These are phyloP conservation scores for Francoa sonchifolia DNA, from an alignment of 441 rosid genomes.

Conservation along the genomic window DNA sequence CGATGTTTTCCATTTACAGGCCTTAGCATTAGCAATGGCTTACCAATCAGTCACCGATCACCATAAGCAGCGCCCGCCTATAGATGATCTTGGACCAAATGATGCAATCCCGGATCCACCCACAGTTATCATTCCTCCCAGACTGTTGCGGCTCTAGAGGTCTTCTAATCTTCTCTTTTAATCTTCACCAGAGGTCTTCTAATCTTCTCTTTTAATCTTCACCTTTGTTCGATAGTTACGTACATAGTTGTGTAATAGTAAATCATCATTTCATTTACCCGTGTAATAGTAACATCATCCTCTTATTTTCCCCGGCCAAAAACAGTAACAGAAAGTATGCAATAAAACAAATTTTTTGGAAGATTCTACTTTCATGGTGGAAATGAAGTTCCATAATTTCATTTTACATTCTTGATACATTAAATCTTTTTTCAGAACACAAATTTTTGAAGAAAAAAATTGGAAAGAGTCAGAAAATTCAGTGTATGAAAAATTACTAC, in stretches of 20 bases:
- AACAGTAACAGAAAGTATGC: background rate
- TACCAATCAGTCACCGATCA: conserved; percentile 66
- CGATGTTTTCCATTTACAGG: conserved; percentile 24
- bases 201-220: background rate
- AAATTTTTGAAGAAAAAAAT: background rate
- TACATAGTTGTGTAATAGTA: too few relatives aligned
- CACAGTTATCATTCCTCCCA: conserved; percentile 26
- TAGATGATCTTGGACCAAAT: conserved; percentile 45
- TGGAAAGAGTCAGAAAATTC: background rate
- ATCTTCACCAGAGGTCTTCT: background rate
- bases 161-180: background rate
- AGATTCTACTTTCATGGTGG: background rate
- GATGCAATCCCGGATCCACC: conserved; percentile 40
- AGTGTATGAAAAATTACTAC: too few relatives aligned
- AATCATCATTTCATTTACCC: too few relatives aligned
- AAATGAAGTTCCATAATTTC: background rate
- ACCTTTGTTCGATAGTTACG: too few relatives aligned
- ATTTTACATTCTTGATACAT: background rate
- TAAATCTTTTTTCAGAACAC: background rate
- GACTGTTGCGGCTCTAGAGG: conserved; percentile 23
- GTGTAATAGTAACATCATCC: too few relatives aligned
- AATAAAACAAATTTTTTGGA: background rate
- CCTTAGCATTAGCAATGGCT: conserved; percentile 82
- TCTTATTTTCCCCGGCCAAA: too few relatives aligned
- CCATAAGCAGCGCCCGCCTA: conserved; percentile 71